phyloP scores from a whole-genome alignment of 495 filamentous ascomycete species.

The Annulohypoxylon bovei region DNA sequence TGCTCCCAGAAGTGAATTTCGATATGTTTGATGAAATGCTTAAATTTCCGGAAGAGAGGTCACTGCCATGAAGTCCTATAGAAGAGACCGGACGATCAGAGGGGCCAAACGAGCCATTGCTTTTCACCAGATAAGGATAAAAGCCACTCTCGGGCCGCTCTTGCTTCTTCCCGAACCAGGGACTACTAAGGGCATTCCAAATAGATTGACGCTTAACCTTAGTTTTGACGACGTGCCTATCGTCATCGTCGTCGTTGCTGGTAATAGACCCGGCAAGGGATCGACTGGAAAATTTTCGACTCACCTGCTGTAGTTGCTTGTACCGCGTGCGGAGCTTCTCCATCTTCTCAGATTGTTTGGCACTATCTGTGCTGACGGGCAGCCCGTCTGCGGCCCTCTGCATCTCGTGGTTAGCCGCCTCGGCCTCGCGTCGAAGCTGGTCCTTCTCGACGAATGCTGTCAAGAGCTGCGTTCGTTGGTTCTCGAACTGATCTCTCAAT shows the following conservation, averaged over 20 bases:
- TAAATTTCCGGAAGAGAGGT: neutral
- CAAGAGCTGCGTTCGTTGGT: conserved; percentile 62
- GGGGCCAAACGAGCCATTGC: conserved; percentile 13
- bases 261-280: neutral
- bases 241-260: conserved; percentile 30
- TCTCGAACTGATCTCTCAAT: conserved; percentile 57
- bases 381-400: conserved; percentile 45
- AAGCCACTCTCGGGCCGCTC: conserved; percentile 23
- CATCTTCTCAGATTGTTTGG: conserved; percentile 56
- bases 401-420: conserved; percentile 53
- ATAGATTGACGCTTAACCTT: conserved; percentile 34
- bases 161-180: conserved; percentile 23
- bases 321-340: conserved; percentile 60
- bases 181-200: conserved; percentile 31
- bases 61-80: neutral
- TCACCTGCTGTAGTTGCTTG: conserved; percentile 60
- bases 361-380: conserved; percentile 47
- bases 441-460: conserved; percentile 63
- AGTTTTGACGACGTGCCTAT: conserved; percentile 24
- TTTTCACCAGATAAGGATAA: conserved; percentile 21
- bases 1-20: neutral
- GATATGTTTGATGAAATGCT: conserved; percentile 7
- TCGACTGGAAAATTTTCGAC: conserved; percentile 29
- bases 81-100: conserved; percentile 20
- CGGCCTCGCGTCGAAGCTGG: conserved; percentile 62